A percentile compares a stretch with the other conserved stretches of the same genome.
phyloP scores from a whole-genome alignment of 257 asterid genomes.

The Fraxinus pennsylvanica region DNA sequence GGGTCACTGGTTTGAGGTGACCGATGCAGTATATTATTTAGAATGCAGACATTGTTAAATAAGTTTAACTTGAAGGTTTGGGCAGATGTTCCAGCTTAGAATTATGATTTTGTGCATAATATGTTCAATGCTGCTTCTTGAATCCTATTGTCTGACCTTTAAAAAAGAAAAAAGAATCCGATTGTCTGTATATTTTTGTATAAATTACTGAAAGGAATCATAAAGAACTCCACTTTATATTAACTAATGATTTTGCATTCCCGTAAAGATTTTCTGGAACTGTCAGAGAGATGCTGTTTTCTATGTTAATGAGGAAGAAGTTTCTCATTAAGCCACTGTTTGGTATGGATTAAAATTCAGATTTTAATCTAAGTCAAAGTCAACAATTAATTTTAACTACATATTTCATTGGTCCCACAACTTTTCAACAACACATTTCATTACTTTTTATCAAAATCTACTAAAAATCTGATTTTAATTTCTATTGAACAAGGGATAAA shows the following conservation, averaged over 20 bases:
- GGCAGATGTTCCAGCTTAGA: background rate
- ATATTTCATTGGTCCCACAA: no score
- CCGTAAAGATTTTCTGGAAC: background rate
- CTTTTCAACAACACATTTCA: no score
- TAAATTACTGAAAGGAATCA: background rate
- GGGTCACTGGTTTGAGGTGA: background rate
- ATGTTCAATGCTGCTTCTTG: no score
- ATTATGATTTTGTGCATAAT: background rate
- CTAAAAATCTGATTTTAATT: no score
- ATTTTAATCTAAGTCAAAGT: no score
- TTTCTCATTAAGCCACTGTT: background rate
- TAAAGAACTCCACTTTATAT: background rate
- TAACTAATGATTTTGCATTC: background rate
- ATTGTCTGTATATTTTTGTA: background rate
- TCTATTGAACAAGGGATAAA: background rate
- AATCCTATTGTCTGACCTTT: no score
- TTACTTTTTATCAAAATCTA: no score
- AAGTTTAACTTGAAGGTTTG: background rate
- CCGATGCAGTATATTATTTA: background rate
- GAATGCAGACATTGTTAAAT: background rate
- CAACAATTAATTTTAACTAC: no score
- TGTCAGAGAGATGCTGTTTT: background rate
- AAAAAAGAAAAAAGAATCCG: no score
- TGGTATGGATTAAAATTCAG: no score
- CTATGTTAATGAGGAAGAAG: background rate